phyloP scores from a whole-genome alignment of 2,329 filamentous ascomycete genomes.

The Macrophomina phaseolina region DNA sequence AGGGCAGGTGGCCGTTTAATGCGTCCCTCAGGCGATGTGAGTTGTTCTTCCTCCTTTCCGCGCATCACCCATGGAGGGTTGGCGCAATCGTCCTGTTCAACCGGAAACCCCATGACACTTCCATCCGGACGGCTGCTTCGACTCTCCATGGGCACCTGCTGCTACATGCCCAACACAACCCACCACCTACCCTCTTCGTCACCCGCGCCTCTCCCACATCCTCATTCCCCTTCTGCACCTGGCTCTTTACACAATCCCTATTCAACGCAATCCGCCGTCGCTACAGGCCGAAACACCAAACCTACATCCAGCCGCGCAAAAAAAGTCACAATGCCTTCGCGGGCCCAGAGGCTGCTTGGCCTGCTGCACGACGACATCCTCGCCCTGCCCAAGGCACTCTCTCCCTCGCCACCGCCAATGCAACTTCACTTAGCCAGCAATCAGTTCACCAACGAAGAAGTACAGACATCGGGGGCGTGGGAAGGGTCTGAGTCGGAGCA shows the following conservation, averaged over 20 bases:
- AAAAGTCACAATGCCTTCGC: not conserved
- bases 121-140: too few relatives aligned
- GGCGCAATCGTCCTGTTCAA: too few relatives aligned
- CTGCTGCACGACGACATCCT: conserved; percentile 18
- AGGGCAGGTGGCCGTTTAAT: not conserved
- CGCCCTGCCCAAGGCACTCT: conserved; percentile 1
- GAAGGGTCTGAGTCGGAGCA: not conserved
- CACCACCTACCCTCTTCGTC: not conserved
- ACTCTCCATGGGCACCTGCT: too few relatives aligned
- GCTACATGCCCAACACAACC: not conserved
- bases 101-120: too few relatives aligned
- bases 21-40: not conserved
- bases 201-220: not conserved
- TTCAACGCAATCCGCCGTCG: too few relatives aligned
- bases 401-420: not conserved
- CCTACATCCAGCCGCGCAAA: too few relatives aligned
- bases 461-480: not conserved
- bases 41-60: not conserved
- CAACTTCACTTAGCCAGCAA: not conserved
- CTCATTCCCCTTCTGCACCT: too few relatives aligned
- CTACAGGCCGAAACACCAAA: too few relatives aligned
- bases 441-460: not conserved
- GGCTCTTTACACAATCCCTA: too few relatives aligned
- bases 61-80: too few relatives aligned
- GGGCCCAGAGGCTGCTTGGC: conserved; percentile 11